Conservation (phyloP, 495 filamentous ascomycete species). For the Penicillium riverlandense region DNA sequence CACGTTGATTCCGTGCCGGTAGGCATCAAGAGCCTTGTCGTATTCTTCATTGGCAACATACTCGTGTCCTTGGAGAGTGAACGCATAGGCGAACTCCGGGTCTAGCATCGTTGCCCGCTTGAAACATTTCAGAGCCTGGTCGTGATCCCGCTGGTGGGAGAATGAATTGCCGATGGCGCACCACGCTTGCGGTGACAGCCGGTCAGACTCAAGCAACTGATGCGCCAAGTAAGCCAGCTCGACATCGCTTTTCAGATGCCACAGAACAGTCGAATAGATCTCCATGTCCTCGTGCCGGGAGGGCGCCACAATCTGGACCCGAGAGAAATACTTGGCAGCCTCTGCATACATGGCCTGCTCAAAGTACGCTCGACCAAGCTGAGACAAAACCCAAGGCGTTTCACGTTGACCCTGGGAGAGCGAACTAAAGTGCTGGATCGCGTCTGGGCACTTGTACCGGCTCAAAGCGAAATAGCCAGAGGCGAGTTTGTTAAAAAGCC, state of each 20-base stretch:
- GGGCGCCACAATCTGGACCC: slow-evolving; percentile 67
- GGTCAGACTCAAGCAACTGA: slow-evolving; percentile 76
- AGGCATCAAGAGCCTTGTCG: slow-evolving; percentile 83
- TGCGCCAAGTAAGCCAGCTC: slow-evolving; percentile 89
- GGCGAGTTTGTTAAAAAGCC: slow-evolving; percentile 78
- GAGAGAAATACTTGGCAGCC: slow-evolving; percentile 76
- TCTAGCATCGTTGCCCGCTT: slow-evolving; percentile 87
- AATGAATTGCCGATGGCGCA: slow-evolving; percentile 92
- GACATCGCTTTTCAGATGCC: slow-evolving; percentile 88
- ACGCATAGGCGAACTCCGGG: slow-evolving; percentile 88
- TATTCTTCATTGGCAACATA: slow-evolving; percentile 96
- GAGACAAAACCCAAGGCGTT: slow-evolving; percentile 89
- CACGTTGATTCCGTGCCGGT: slow-evolving; percentile 72
- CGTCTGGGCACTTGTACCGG: slow-evolving; percentile 70
- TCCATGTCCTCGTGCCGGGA: slow-evolving; percentile 90
- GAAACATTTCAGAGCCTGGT: slow-evolving; percentile 91
- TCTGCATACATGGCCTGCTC: slow-evolving; percentile 79
- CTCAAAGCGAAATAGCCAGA: slow-evolving; percentile 68
- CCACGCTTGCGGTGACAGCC: slow-evolving; percentile 89
- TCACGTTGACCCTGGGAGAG: slow-evolving; percentile 73
- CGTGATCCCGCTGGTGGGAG: slow-evolving; percentile 90
- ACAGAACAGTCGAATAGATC: slow-evolving; percentile 93
- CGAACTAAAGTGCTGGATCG: slow-evolving; percentile 61
- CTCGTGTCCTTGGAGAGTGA: slow-evolving; percentile 92
- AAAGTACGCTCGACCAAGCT: slow-evolving; percentile 82